A percentile compares a stretch with the other conserved stretches of the same genome.
These are phyloP conservation scores for Ilex aquifolium DNA, from an alignment of 257 asterid species.

Conservation along the genomic window DNA sequence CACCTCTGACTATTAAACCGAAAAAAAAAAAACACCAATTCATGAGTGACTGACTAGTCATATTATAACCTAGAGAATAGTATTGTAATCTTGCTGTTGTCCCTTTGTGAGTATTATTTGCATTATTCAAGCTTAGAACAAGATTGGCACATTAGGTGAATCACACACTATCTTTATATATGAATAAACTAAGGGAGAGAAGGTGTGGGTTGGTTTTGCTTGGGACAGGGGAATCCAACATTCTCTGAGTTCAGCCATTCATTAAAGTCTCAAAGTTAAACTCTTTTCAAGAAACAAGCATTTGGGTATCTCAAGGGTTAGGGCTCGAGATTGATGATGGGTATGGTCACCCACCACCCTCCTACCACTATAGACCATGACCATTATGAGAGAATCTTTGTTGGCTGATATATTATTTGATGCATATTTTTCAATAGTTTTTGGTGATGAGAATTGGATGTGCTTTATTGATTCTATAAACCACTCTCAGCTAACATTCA, in stretches of 20 bases:
- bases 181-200: not conserved
- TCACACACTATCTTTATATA: too few species aligned
- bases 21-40: too few species aligned
- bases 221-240: constrained; percentile 67
- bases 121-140: not conserved
- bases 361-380: not conserved
- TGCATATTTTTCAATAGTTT: not conserved
- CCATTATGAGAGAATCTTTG: constrained; percentile 25
- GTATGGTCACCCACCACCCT: constrained; percentile 21
- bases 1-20: too few species aligned
- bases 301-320: constrained; percentile 58
- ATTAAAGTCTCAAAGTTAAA: constrained; percentile 50
- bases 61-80: too few species aligned
- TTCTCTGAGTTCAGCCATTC: constrained; percentile 87
- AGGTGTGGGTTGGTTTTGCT: constrained; percentile 10
- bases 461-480: not conserved
- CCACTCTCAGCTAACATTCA: not conserved
- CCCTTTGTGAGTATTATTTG: not conserved
- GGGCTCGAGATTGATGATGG: constrained; percentile 46
- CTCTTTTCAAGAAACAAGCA: constrained; percentile 26
- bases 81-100: not conserved
- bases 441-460: not conserved
- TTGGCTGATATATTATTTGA: not conserved
- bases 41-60: too few species aligned
- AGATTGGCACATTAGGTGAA: not conserved